Evolutionary conservation across 2,329 filamentous ascomycete genomes (phyloP), one percentile per base, ranked within the genome.

Genomic region (Arthroderma uncinatum): DNA sequence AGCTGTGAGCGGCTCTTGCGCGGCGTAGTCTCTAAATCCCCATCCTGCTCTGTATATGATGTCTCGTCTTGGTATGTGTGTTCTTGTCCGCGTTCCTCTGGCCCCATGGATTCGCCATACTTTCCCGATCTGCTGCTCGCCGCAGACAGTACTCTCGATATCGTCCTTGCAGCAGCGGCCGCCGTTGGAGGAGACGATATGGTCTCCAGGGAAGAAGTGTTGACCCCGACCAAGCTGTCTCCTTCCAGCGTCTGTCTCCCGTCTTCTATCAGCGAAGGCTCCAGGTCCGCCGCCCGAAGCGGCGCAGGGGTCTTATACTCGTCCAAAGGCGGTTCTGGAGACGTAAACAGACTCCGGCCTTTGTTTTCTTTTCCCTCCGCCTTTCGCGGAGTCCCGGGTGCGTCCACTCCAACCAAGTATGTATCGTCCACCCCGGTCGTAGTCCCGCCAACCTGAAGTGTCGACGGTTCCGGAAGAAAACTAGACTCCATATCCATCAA

Each of bases 401-500:
- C 65, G 7, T 67, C 57, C 16, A 73, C 64, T 6, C 73, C 73
- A 57, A 75, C 71, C 53, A 74, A 58, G 57, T 72, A 74, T 4
- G 74, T 76, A 65, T 77, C 74, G 58, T 76, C 74, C 9, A 64
- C 66, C 42, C 72, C 71, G 12, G 50, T 40, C 3, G 14, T 62
- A 57, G 19, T 60, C 62, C 63, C 36, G 59, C 58, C 57, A 64
- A 73, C 64, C 16, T 71, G 70, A 21, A 77, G 67, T 1, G 72
- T 70, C 2, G 78, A 78, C 1, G 74, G 71, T 48, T 83, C 80
- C 0, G 81, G 81, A 47, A 84, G 60, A 62, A 84, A 84, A 64
- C 81, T 84, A 2, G 82, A 84, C 65, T 84, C 82, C 57, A 83
- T 75, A 62, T 84, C 81, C 74, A 81, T 77, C 61, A 84, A 67